These are phyloP conservation scores for Buxus sempervirens DNA, from an alignment of 164 flowering plant genomes.

Conservation along the genomic window DNA sequence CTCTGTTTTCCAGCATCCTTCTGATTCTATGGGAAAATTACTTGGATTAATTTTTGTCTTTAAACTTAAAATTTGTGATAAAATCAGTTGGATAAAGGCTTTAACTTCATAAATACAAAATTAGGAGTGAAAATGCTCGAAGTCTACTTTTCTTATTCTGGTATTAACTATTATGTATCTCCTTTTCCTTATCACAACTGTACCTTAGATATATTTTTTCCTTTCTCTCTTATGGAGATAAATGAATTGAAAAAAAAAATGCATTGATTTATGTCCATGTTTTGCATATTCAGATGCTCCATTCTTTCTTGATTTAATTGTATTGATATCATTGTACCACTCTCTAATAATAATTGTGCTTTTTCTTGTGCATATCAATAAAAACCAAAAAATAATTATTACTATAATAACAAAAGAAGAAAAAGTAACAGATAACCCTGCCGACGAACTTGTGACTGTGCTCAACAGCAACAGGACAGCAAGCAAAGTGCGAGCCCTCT, in stretches of 20 bases:
- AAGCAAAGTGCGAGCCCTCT: conserved; percentile 44
- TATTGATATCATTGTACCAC: neutral
- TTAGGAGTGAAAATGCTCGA: neutral
- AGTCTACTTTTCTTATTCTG: neutral
- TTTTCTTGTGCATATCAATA: neutral
- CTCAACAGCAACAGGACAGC: conserved; percentile 78
- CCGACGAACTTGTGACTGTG: conserved; percentile 62
- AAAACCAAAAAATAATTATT: too few relatives aligned
- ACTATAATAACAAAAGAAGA: neutral
- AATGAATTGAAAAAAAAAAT: too few relatives aligned
- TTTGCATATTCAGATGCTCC: neutral
- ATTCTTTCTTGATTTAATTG: neutral
- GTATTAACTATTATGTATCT: neutral
- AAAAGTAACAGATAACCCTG: conserved; percentile 74
- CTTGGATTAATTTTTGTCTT: neutral
- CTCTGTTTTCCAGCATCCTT: too few relatives aligned
- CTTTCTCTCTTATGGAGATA: neutral
- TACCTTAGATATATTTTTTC: neutral
- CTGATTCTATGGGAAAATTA: neutral
- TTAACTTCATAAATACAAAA: neutral
- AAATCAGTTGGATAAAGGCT: neutral
- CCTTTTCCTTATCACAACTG: too few relatives aligned
- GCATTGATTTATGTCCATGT: neutral
- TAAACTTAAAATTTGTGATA: neutral
- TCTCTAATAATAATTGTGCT: neutral